Conservation (phyloP, 805 yeast genomes). For the Cyberlindnera petersonii region DNA sequence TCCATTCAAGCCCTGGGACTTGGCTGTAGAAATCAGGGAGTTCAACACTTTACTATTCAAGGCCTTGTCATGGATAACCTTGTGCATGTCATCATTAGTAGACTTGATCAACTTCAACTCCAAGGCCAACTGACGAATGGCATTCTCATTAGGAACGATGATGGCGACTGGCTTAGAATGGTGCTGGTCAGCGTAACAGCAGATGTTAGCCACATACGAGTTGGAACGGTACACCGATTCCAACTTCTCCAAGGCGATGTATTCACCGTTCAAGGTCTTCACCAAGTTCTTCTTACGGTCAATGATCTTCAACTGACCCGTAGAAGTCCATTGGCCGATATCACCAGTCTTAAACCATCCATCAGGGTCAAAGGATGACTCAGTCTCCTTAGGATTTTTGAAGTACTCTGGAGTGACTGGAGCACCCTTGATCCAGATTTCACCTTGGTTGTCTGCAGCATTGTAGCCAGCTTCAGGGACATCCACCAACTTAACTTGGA, state of each 20-base stretch:
- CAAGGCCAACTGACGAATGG: slow-evolving; percentile 56
- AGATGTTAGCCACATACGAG: slow-evolving; percentile 69
- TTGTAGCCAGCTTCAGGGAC: slow-evolving; percentile 88
- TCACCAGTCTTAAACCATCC: slow-evolving; percentile 98
- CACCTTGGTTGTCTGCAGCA: slow-evolving; percentile 92
- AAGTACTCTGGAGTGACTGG: slow-evolving; percentile 74
- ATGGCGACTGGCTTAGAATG: slow-evolving; percentile 93
- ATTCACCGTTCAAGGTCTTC: slow-evolving; percentile 95
- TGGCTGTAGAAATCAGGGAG: slow-evolving; percentile 69
- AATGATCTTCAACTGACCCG: slow-evolving; percentile 76
- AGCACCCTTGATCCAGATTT: slow-evolving; percentile 74
- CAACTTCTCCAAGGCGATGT: slow-evolving; percentile 92
- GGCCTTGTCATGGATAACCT: slow-evolving; percentile 50
- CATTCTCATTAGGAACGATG: slow-evolving; percentile 72
- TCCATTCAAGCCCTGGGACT: slow-evolving; percentile 73
- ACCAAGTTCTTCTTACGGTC: slow-evolving; percentile 96
- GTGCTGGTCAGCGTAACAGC: slow-evolving; percentile 87
- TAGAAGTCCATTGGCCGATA: slow-evolving; percentile 85
- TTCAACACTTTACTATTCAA: slow-evolving; percentile 52
- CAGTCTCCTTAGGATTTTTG: slow-evolving; percentile 78
- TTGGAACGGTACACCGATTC: slow-evolving; percentile 89
- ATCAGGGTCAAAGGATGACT: slow-evolving; percentile 61
- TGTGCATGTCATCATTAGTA: slow-evolving; percentile 43
- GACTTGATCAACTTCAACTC: slow-evolving; percentile 47
- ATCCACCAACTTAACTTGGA: slow-evolving; percentile 86